Conservation (phyloP, 352 stramenopile genomes). For the Pseudoperonospora humuli region DNA sequence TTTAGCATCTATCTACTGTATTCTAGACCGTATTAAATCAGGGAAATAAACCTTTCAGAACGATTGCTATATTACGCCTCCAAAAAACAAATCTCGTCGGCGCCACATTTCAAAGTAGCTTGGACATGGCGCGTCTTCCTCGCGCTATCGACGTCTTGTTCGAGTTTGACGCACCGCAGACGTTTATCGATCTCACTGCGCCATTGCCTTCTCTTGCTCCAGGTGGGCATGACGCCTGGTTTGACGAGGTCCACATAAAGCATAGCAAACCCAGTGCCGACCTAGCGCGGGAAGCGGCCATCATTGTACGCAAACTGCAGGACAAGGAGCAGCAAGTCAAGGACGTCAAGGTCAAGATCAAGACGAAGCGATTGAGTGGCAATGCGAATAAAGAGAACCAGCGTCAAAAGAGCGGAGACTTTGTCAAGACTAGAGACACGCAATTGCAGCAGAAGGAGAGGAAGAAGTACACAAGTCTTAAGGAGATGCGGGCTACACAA, state of each 20-base stretch:
- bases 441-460: conserved; percentile 2
- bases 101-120: too few species aligned
- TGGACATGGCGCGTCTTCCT: conserved; percentile 10
- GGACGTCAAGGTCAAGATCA: not conserved
- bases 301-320: conserved; percentile 8
- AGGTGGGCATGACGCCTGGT: conserved; percentile 51
- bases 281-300: conserved; percentile 27
- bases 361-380: not conserved
- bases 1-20: too few species aligned
- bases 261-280: conserved; percentile 59
- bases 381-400: conserved; percentile 34
- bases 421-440: conserved; percentile 4
- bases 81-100: too few species aligned
- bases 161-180: conserved; percentile 64
- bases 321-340: conserved; percentile 10
- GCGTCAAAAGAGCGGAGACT: conserved; percentile 7
- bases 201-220: conserved; percentile 7
- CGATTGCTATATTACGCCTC: too few species aligned
- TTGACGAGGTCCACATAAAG: conserved; percentile 40
- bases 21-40: too few species aligned
- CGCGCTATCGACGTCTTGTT: conserved; percentile 49
- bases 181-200: conserved; percentile 43
- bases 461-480: conserved; percentile 15
- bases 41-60: too few species aligned
- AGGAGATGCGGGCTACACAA: conserved; percentile 13